Percentiles rank a stretch among this genome's conserved stretches.
Conservation (phyloP, 495 filamentous ascomycete genomes). For the Aspergillus incahuasiensis region DNA sequence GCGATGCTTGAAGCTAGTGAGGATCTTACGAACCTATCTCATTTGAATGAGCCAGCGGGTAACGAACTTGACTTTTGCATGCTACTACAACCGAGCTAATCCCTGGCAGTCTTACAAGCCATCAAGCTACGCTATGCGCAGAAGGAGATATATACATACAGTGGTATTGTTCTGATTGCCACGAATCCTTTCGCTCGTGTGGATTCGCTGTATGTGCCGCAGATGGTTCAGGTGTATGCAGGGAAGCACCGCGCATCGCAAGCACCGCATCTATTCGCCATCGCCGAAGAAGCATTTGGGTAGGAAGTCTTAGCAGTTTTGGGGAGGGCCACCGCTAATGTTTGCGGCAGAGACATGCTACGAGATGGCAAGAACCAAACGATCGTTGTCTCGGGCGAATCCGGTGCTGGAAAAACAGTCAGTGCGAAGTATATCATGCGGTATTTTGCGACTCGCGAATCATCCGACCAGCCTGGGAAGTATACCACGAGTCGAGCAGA, state of each 20-base stretch:
- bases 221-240: constrained; percentile 98
- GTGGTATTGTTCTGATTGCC: constrained; percentile 96
- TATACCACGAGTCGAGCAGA: constrained; percentile 75
- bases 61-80: constrained; percentile 27
- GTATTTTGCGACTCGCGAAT: constrained; percentile 97
- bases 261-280: constrained; percentile 96
- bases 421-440: constrained; percentile 99
- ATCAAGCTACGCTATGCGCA: constrained; percentile 97
- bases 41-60: constrained; percentile 98
- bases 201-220: constrained; percentile 96
- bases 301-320: constrained; percentile 45
- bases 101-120: constrained; percentile 77
- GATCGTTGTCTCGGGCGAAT: constrained; percentile 97
- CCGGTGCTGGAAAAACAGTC: constrained; percentile 96
- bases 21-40: constrained; percentile 94
- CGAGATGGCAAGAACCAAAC: constrained; percentile 95
- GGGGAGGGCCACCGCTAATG: neutral
- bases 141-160: constrained; percentile 99
- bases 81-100: constrained; percentile 29
- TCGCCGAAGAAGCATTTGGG: constrained; percentile 98
- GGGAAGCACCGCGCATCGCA: constrained; percentile 95
- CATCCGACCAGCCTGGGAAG: constrained; percentile 80
- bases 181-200: constrained; percentile 98
- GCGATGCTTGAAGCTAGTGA: constrained; percentile 98
- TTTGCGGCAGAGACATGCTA: constrained; percentile 77